Evolutionary conservation across 768 basidiomycete genomes (phyloP).

Genomic region (Boletus sp.): DNA sequence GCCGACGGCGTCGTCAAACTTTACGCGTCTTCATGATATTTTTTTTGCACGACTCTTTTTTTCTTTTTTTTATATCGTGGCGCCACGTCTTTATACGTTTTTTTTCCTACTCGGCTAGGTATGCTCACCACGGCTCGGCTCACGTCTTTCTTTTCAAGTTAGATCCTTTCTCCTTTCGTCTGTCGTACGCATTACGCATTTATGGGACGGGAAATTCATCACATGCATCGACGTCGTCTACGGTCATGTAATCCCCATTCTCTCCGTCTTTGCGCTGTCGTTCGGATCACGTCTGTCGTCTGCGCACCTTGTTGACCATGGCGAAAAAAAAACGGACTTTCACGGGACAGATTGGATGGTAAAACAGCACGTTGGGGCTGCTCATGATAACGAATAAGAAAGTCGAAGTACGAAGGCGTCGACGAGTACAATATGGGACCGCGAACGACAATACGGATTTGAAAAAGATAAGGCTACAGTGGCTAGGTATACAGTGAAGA

Average conservation of each 20-base stretch:
- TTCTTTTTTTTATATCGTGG: not conserved
- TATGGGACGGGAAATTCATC: slow-evolving; percentile 26
- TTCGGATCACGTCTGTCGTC: no score
- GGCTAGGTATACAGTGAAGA: slow-evolving; percentile 35
- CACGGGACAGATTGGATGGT: no score
- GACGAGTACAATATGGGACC: not conserved
- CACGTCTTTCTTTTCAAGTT: not conserved
- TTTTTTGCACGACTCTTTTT: not conserved
- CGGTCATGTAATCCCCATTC: no score
- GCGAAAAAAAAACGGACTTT: no score
- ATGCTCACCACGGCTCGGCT: slow-evolving; percentile 13
- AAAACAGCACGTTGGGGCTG: no score
- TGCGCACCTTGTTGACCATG: no score
- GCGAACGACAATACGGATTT: not conserved
- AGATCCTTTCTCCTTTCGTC: slow-evolving; percentile 2
- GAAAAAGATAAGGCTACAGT: slow-evolving; percentile 37
- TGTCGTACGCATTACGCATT: slow-evolving; percentile 18
- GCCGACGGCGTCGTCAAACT: slow-evolving; percentile 93
- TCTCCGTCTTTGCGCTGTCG: no score
- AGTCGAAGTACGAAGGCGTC: not conserved
- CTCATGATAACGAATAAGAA: not conserved
- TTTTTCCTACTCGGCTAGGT: not conserved
- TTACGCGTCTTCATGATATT: slow-evolving; percentile 71
- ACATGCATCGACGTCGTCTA: not conserved
- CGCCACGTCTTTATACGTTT: slow-evolving; percentile 3